These are phyloP conservation scores for Botrytis paeoniae DNA, from an alignment of 2,329 filamentous ascomycete species.

Conservation along the genomic window DNA sequence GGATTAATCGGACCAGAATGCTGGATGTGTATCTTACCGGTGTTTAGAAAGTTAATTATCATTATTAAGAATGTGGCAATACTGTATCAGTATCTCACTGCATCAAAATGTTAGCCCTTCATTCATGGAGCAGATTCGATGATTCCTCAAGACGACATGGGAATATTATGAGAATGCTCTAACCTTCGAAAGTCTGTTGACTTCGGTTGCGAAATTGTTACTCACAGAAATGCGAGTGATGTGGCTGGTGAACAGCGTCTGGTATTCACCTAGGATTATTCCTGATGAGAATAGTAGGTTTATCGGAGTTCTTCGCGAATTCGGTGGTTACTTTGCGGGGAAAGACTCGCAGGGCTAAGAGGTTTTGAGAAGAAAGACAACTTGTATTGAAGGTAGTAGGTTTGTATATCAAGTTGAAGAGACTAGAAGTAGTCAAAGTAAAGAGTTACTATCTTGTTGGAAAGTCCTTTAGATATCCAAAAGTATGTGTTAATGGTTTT, in stretches of 20 bases:
- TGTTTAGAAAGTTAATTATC: too few species aligned
- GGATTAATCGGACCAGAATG: neutral
- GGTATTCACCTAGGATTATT: neutral
- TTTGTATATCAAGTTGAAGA: neutral
- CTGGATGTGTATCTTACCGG: neutral
- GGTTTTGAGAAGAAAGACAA: neutral
- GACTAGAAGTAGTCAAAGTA: neutral
- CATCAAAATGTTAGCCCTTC: neutral
- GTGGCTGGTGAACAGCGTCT: neutral
- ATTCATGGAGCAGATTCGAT: neutral
- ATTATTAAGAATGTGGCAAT: too few species aligned
- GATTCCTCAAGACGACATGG: neutral
- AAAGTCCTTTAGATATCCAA: neutral
- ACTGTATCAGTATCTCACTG: neutral
- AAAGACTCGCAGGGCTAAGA: neutral
- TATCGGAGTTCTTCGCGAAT: neutral
- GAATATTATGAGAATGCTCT: neutral
- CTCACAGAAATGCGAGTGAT: neutral
- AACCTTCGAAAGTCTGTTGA: neutral
- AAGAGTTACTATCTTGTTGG: neutral
- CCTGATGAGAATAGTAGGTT: neutral
- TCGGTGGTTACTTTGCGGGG: fast-evolving
- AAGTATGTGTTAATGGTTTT: neutral
- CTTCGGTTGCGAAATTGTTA: too few species aligned
- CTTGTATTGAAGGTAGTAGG: neutral